Conservation (phyloP, 176 grass and related monocot species). For the Juncus effusus region DNA sequence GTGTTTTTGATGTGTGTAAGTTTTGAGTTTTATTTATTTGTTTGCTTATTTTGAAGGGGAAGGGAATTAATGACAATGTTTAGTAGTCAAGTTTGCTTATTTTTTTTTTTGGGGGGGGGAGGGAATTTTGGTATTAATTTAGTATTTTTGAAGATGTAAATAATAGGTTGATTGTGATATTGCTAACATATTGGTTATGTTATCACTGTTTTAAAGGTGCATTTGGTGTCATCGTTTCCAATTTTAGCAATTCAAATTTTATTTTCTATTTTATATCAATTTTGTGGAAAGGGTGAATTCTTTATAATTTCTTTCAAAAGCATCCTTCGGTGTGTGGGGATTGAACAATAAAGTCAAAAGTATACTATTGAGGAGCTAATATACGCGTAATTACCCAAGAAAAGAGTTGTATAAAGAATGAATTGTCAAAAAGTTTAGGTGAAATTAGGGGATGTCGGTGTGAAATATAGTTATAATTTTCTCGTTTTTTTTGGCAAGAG, state of each 20-base stretch:
- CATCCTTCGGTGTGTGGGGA: not conserved
- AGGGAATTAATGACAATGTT: slow-evolving; percentile 7
- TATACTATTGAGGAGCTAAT: not conserved
- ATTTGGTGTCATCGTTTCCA: too few species aligned
- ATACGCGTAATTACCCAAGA: slow-evolving; percentile 16
- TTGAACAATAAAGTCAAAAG: slow-evolving; percentile 21
- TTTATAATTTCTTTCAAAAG: not conserved
- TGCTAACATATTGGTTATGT: too few species aligned
- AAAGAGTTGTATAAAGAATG: not conserved
- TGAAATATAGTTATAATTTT: slow-evolving; percentile 11
- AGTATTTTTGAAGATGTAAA: too few species aligned
- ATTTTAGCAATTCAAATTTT: too few species aligned
- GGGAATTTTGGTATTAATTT: too few species aligned
- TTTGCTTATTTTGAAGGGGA: not conserved
- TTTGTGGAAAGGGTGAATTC: not conserved
- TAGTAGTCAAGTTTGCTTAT: not conserved
- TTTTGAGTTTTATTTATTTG: slow-evolving; percentile 17
- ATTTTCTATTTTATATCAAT: too few species aligned
- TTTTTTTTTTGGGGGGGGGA: too few species aligned
- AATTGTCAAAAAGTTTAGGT: slow-evolving; percentile 15
- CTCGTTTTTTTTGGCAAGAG: too few species aligned
- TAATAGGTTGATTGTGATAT: too few species aligned
- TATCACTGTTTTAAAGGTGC: too few species aligned
- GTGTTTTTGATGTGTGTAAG: slow-evolving; percentile 1
- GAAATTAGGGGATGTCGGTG: slow-evolving; percentile 19